These are phyloP conservation scores for Hyphopichia khmerensis DNA, from an alignment of 1,139 yeast genomes.

Conservation along the genomic window DNA sequence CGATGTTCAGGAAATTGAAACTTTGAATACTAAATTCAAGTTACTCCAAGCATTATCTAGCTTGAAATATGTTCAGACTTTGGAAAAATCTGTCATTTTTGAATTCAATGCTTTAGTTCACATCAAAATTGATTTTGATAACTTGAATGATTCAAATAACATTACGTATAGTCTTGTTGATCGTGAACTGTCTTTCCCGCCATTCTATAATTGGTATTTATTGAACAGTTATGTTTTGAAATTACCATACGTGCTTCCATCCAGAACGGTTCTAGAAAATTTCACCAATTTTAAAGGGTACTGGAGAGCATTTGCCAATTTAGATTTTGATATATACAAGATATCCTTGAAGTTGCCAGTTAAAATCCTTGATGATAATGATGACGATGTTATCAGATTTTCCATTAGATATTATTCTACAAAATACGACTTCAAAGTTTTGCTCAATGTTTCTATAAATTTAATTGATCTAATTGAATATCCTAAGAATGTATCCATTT, in stretches of 20 bases:
- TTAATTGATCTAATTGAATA: conserved; percentile 1
- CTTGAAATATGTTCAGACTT: conserved; percentile 14
- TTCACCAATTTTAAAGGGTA: conserved; percentile 15
- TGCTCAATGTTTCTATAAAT: background rate
- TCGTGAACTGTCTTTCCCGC: background rate
- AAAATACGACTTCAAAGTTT: background rate
- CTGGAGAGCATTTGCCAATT: conserved; percentile 19
- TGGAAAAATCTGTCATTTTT: conserved; percentile 12
- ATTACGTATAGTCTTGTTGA: background rate
- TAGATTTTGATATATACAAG: conserved; percentile 29
- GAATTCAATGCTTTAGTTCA: conserved; percentile 15
- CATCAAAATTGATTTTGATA: conserved; percentile 14
- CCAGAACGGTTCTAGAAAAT: conserved; percentile 6
- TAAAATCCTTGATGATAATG: conserved; percentile 6
- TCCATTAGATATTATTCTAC: conserved; percentile 9
- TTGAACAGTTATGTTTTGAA: conserved; percentile 6
- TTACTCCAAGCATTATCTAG: conserved; percentile 22
- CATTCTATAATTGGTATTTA: conserved; percentile 7
- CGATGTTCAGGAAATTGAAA: conserved; percentile 22
- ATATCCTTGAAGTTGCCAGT: conserved; percentile 30
- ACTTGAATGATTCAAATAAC: conserved; percentile 3
- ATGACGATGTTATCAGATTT: conserved; percentile 7
- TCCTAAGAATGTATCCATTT: background rate
- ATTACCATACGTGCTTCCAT: conserved; percentile 1
- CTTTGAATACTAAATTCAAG: conserved; percentile 21